Percentiles rank a stretch among this genome's conserved stretches.
These are phyloP conservation scores for Apophysomyces trapeziformis DNA, from an alignment of 371 early-diverging fungal genomes.

Conservation along the genomic window DNA sequence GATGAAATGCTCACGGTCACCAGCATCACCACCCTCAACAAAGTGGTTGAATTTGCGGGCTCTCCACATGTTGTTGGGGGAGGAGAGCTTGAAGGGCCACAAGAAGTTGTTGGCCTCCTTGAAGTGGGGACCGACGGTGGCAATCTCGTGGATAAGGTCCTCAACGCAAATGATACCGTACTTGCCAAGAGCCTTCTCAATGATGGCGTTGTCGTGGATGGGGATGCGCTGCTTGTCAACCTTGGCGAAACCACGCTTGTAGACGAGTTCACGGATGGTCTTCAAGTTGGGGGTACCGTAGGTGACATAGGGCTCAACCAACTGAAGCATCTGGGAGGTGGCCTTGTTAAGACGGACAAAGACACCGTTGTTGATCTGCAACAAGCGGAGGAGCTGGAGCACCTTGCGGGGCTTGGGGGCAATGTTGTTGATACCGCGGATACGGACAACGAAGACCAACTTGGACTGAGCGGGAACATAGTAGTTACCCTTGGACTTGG, in stretches of 20 bases:
- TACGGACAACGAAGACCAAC: slow-evolving; percentile 97
- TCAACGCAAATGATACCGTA: slow-evolving; percentile 98
- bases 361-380: slow-evolving; percentile 99
- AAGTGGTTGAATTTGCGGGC: slow-evolving; percentile 97
- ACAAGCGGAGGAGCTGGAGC: slow-evolving; percentile 98
- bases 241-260: slow-evolving; percentile 99
- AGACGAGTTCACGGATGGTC: slow-evolving; percentile 98
- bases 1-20: slow-evolving; percentile 97
- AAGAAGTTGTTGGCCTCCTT: slow-evolving; percentile 96
- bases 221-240: slow-evolving; percentile 96
- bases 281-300: slow-evolving; percentile 98
- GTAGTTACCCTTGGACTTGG: slow-evolving; percentile 90
- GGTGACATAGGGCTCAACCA: slow-evolving; percentile 98
- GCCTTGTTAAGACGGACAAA: slow-evolving; percentile 99
- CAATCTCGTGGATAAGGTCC: slow-evolving; percentile 99
- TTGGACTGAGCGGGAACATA: slow-evolving; percentile 97
- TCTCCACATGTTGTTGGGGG: slow-evolving; percentile 97
- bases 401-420: slow-evolving; percentile 99
- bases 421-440: slow-evolving; percentile 98
- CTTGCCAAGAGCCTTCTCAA: slow-evolving; percentile 96
- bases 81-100: slow-evolving; percentile 99
- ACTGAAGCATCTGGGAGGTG: slow-evolving; percentile 97
- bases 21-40: slow-evolving; percentile 98
- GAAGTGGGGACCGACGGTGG: slow-evolving; percentile 95
- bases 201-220: slow-evolving; percentile 95